Evolutionary conservation across 805 yeast genomes (phyloP).

Genomic region (Ogataea philodendri): DNA sequence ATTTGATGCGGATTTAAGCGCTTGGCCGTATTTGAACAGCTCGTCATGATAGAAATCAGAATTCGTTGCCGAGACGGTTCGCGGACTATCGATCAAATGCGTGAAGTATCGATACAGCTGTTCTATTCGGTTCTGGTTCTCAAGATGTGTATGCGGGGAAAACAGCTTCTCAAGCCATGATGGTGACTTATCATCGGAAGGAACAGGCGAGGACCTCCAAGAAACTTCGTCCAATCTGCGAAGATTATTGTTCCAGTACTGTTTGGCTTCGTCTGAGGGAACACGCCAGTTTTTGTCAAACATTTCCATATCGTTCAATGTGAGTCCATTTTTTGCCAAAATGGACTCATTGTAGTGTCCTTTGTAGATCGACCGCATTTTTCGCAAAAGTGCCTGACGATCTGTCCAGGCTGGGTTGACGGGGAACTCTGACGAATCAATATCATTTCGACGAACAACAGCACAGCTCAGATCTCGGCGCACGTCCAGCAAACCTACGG

Average conservation of each 20-base stretch:
- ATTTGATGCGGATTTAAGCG: background rate
- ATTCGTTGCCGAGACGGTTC: background rate
- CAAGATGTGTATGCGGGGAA: background rate
- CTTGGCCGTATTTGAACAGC: background rate
- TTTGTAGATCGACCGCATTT: background rate
- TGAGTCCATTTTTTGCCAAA: conserved; percentile 1
- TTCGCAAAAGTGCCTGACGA: conserved; percentile 9
- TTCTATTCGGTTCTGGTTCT: conserved; percentile 1
- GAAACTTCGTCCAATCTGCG: background rate
- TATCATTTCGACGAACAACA: conserved; percentile 1
- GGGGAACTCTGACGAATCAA: conserved; percentile 2
- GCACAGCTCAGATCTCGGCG: no score
- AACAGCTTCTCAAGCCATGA: conserved; percentile 2
- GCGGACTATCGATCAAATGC: conserved; percentile 1
- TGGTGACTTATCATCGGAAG: background rate
- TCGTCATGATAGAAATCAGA: conserved; percentile 2
- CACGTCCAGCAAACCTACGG: no score
- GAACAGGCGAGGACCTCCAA: background rate
- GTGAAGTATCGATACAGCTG: conserved; percentile 5
- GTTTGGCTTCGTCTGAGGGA: conserved; percentile 1
- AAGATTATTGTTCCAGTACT: conserved; percentile 7
- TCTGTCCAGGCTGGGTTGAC: conserved; percentile 12
- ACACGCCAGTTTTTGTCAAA: conserved; percentile 2
- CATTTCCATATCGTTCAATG: conserved; percentile 2
- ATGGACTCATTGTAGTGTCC: background rate